Evolutionary conservation across 2,329 filamentous ascomycete genomes (phyloP).

Genomic region (Fusarium sp.): DNA sequence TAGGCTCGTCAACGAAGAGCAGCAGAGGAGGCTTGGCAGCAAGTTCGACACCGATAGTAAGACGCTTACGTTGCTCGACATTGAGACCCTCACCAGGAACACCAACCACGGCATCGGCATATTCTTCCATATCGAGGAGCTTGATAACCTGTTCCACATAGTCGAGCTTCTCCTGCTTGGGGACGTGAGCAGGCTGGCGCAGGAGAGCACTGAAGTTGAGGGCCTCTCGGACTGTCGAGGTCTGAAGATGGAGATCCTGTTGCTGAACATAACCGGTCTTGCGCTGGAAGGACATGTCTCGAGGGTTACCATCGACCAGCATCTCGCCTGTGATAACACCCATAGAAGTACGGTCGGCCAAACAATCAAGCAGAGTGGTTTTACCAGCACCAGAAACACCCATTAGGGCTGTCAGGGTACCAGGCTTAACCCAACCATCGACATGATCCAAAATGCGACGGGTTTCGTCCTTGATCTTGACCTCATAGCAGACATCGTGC

Average conservation of each 20-base stretch:
- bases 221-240: slow-evolving; percentile 88
- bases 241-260: slow-evolving; percentile 88
- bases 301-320: slow-evolving; percentile 72
- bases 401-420: slow-evolving; percentile 90
- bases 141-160: slow-evolving; percentile 94
- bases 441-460: slow-evolving; percentile 86
- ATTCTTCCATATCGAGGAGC: slow-evolving; percentile 88
- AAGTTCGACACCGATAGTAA: slow-evolving; percentile 96
- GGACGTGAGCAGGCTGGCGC: slow-evolving; percentile 81
- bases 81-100: slow-evolving; percentile 88
- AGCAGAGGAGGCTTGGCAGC: slow-evolving; percentile 90
- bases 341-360: slow-evolving; percentile 88
- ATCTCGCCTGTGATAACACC: slow-evolving; percentile 90
- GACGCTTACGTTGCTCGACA: slow-evolving; percentile 76
- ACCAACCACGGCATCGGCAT: slow-evolving; percentile 91
- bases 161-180: slow-evolving; percentile 80
- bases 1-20: slow-evolving; percentile 94
- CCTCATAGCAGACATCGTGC: slow-evolving; percentile 81
- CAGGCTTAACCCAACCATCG: slow-evolving; percentile 94
- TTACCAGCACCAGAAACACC: slow-evolving; percentile 94
- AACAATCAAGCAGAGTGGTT: slow-evolving; percentile 87
- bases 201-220: slow-evolving; percentile 87
- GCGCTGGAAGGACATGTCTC: slow-evolving; percentile 87
- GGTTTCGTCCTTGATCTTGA: slow-evolving; percentile 81
- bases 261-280: slow-evolving; percentile 95